Base-by-base conservation (phyloP, 495 filamentous ascomycete species). In the Cryomyces antarcticus region DNA sequence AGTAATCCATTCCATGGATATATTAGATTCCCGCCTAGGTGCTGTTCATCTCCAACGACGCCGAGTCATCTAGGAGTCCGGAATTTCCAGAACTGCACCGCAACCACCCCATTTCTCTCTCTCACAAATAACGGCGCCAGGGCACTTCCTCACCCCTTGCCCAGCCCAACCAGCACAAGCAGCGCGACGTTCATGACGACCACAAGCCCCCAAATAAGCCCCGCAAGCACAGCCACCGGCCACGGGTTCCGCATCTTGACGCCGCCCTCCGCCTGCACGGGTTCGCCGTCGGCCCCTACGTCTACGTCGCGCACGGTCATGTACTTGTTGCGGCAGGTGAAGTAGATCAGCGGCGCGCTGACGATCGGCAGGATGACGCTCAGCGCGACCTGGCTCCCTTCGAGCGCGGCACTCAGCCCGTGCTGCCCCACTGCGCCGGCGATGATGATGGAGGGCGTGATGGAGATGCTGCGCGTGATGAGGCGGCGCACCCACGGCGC, bases 301-400 rank as follows among this genome's bases (percentile, higher is more conserved):
- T 24, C 17, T 24, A 2, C 17, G 17, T 24, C 17, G 12, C 43
- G 38, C 31, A 83, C 82, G 24, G 69, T 79, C 86, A 94, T 93
- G 55, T 82, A 89, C 49, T 73, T 70, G 46, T 78, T 76, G 37
- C 76, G 66, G 46, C 79, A 83, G 0, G 86, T 94, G 52, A 93
- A 93, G 56, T 77, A 94, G 49, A 94, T 79, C 17, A 94, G 61
- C 13, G 86, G 86, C 4, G 82, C 82, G 7, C 70, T 74, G 29
- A 88, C 74, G 53, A 93, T 83, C 0, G 85, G 85, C 31, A 94
- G 60, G 28, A 84, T 78, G 4, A 87, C 69, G 48, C 78, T 83
- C 35, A 94, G 60, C 2, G 75, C 82, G 42, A 93, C 83, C 57
- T 94, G 85, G 12, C 65, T 76, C 3, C 70, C 84, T 41, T 75